These are phyloP conservation scores for Scheffersomyces coipomensis DNA, from an alignment of 805 yeast species.

Conservation along the genomic window DNA sequence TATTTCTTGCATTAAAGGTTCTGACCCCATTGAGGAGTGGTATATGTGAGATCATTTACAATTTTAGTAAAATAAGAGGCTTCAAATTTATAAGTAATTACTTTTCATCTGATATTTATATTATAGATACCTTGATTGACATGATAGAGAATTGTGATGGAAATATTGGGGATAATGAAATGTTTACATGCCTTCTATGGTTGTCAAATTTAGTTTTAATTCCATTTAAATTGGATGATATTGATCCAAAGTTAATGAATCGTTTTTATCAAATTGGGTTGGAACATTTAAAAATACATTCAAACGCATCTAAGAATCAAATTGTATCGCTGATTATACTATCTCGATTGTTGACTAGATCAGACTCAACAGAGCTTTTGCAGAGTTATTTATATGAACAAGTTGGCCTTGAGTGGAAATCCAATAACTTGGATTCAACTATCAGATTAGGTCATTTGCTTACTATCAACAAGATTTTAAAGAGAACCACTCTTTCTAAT, in stretches of 20 bases:
- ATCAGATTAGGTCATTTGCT: conserved; percentile 36
- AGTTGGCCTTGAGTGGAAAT: conserved; percentile 19
- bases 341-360: conserved; percentile 53
- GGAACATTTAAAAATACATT: conserved; percentile 23
- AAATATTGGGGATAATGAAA: conserved; percentile 23
- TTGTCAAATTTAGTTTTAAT: conserved; percentile 64
- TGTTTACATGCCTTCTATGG: conserved; percentile 61
- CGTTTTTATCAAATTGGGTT: conserved; percentile 35
- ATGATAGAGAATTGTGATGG: conserved; percentile 7
- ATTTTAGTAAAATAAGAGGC: conserved; percentile 64
- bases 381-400: conserved; percentile 13
- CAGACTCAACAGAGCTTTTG: conserved; percentile 36
- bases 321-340: conserved; percentile 51
- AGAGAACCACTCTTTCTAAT: conserved; percentile 10
- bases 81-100: conserved; percentile 58
- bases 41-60: conserved; percentile 48
- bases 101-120: conserved; percentile 57
- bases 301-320: conserved; percentile 56
- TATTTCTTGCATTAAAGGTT: conserved; percentile 17
- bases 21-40: conserved; percentile 3
- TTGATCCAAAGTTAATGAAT: conserved; percentile 30
- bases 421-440: conserved; percentile 1
- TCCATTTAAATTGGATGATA: conserved; percentile 61
- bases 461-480: conserved; percentile 37
- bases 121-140: conserved; percentile 36